These are phyloP conservation scores for Backusella sp. DNA, from an alignment of 192 early-diverging fungal species.

Conservation along the genomic window DNA sequence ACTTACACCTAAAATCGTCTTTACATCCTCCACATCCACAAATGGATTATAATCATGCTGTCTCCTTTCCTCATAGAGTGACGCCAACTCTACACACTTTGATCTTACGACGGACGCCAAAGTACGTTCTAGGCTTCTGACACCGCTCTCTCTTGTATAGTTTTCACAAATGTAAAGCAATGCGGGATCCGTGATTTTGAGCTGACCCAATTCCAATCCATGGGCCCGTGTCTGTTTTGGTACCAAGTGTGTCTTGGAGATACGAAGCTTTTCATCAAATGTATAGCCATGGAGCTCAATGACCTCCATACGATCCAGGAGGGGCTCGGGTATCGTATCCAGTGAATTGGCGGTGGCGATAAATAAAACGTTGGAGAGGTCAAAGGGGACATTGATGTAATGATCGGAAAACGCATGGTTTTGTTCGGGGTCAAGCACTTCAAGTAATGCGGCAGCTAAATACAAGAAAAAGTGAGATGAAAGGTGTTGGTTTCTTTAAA, in stretches of 20 bases:
- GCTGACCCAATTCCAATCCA: conserved; percentile 48
- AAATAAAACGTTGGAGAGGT: conserved; percentile 70
- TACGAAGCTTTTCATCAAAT: conserved; percentile 79
- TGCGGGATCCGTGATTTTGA: conserved; percentile 56
- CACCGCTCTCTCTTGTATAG: conserved; percentile 82
- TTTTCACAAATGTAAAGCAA: conserved; percentile 61
- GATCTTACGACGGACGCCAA: conserved; percentile 69
- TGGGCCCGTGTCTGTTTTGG: conserved; percentile 73
- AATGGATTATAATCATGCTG: conserved; percentile 39
- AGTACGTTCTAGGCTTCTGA: conserved; percentile 71
- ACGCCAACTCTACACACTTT: conserved; percentile 65
- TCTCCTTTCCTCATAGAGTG: conserved; percentile 43
- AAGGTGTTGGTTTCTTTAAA: too few relatives aligned
- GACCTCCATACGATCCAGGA: conserved; percentile 85
- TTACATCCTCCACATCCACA: conserved; percentile 50
- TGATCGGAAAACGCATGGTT: conserved; percentile 81
- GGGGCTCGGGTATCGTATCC: conserved; percentile 73
- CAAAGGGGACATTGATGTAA: conserved; percentile 70
- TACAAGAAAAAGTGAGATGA: not conserved
- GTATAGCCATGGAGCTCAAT: conserved; percentile 79
- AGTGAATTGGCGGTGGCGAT: conserved; percentile 82
- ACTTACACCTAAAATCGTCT: conserved; percentile 64
- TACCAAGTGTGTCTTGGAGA: conserved; percentile 69
- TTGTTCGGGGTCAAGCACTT: conserved; percentile 87
- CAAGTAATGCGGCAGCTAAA: conserved; percentile 70